Evolutionary conservation across 768 basidiomycete genomes (phyloP).

Genomic region (Exidia glandulosa): DNA sequence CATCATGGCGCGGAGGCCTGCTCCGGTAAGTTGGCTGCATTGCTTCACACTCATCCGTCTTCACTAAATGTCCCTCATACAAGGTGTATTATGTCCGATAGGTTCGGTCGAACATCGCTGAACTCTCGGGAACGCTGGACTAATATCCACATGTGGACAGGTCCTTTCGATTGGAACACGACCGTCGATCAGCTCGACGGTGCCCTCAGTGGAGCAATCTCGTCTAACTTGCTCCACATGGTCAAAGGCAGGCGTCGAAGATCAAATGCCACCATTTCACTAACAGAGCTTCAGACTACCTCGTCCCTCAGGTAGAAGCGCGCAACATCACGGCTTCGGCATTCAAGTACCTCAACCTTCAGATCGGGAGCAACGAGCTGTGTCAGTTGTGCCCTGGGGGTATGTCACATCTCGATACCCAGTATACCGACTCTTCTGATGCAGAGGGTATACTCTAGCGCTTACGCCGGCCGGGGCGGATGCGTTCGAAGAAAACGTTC

Average conservation of each 20-base stretch:
- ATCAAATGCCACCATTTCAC: background rate
- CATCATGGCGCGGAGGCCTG: conserved; percentile 8
- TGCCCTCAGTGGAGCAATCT: conserved; percentile 6
- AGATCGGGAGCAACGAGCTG: conserved; percentile 10
- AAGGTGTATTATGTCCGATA: background rate
- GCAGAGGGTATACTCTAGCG: too few species aligned
- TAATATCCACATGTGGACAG: background rate
- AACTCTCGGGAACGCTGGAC: too few species aligned
- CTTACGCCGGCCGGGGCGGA: too few species aligned
- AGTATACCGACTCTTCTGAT: too few species aligned
- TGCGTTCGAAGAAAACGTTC: too few species aligned
- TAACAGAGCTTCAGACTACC: conserved; percentile 2
- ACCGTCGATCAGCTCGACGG: conserved; percentile 8
- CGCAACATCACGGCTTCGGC: background rate
- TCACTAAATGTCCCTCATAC: background rate
- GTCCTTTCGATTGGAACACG: conserved; percentile 6
- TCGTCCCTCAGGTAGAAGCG: conserved; percentile 7
- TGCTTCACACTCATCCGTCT: background rate
- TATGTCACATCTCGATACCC: background rate
- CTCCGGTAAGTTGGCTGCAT: conserved; percentile 2
- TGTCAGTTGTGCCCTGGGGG: conserved; percentile 4
- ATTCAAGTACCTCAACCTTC: conserved; percentile 10
- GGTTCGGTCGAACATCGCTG: too few species aligned
- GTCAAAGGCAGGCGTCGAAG: background rate
- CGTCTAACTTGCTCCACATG: conserved; percentile 6